Conservation (phyloP, 768 basidiomycete species). For the Hericium erinaceus region DNA sequence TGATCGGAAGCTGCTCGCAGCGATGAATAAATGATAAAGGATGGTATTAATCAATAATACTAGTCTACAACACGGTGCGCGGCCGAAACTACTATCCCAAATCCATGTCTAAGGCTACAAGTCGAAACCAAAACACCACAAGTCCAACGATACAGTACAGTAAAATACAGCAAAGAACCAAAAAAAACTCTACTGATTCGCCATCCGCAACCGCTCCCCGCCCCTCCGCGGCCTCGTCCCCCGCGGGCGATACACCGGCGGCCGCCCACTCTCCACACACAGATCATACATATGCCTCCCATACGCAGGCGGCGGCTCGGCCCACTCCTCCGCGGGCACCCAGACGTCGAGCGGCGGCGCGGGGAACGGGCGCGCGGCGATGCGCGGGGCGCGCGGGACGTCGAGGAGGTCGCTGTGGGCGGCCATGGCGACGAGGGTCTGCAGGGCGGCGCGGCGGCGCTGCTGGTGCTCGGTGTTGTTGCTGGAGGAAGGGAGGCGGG, state of each 20-base stretch:
- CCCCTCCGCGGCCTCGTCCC: not conserved
- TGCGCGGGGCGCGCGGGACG: not conserved
- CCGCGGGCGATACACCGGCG: not conserved
- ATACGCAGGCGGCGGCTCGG: not conserved
- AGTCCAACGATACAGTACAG: too few species aligned
- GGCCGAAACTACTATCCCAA: not conserved
- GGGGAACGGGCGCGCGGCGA: not conserved
- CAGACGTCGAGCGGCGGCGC: not conserved
- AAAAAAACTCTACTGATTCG: not conserved
- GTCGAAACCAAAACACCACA: not conserved
- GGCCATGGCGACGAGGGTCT: not conserved
- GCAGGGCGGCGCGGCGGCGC: not conserved
- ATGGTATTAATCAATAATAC: too few species aligned
- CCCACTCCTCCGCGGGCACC: not conserved
- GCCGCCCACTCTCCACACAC: not conserved
- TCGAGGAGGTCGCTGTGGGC: not conserved
- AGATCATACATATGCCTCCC: not conserved
- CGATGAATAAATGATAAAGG: too few species aligned
- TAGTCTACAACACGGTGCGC: too few species aligned
- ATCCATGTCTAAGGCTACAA: not conserved
- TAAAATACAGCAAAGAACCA: not conserved
- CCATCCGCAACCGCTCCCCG: not conserved
- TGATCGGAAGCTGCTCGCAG: too few species aligned
- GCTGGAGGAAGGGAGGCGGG: not conserved
- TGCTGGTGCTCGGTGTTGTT: not conserved